phyloP scores from a whole-genome alignment of 2,329 filamentous ascomycete genomes.

The Gaeumannomyces tritici region DNA sequence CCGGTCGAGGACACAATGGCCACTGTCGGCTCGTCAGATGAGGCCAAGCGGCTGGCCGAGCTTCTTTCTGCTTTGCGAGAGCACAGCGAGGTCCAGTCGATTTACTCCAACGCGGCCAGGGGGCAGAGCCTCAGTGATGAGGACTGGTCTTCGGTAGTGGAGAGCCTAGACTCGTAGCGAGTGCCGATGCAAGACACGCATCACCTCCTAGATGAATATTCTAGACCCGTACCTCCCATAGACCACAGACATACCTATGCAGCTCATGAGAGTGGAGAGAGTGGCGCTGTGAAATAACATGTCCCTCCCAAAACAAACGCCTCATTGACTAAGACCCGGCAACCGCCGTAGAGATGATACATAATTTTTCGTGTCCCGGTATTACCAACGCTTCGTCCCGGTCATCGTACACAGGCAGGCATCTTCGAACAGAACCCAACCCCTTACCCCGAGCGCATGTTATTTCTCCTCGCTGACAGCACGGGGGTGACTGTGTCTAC shows the following conservation, averaged over 20 bases:
- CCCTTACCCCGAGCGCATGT: not conserved
- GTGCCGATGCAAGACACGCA: not conserved
- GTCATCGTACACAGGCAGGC: not conserved
- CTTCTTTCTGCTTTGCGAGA: slow-evolving; percentile 56
- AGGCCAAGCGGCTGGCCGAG: slow-evolving; percentile 45
- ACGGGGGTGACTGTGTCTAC: not conserved
- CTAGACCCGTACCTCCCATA: not conserved
- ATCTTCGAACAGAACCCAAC: not conserved
- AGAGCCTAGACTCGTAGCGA: slow-evolving; percentile 36
- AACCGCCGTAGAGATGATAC: not conserved
- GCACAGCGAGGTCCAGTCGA: slow-evolving; percentile 62
- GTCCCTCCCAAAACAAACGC: not conserved
- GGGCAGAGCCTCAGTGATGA: slow-evolving; percentile 39
- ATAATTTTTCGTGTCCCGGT: not conserved
- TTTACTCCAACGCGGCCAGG: slow-evolving; percentile 62
- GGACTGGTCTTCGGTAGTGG: slow-evolving; percentile 42
- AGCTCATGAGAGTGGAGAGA: not conserved
- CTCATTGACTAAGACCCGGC: not conserved
- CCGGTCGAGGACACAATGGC: slow-evolving; percentile 73
- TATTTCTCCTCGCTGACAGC: not conserved
- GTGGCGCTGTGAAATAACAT: not conserved
- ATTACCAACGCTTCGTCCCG: not conserved
- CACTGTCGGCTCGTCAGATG: slow-evolving; percentile 45
- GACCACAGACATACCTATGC: not conserved
- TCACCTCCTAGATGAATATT: too few relatives aligned